Percentiles rank a stretch among this genome's conserved stretches.
These are phyloP conservation scores for Tulasnella sp. DNA, from an alignment of 768 basidiomycete species.

Conservation along the genomic window DNA sequence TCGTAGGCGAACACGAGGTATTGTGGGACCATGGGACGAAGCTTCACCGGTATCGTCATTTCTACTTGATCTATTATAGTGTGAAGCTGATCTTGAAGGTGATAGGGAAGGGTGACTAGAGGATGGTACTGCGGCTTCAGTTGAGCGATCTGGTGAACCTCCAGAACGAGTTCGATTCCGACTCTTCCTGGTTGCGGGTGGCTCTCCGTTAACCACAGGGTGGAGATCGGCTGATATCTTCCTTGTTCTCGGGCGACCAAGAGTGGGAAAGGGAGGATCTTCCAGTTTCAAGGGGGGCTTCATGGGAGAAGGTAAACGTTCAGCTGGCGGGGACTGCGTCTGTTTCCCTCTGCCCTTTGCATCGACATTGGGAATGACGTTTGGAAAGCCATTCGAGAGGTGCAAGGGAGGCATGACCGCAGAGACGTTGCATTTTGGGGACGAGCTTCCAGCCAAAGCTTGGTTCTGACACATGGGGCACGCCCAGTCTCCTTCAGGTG, in stretches of 20 bases:
- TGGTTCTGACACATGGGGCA: conserved; percentile 50
- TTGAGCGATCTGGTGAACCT: conserved; percentile 2
- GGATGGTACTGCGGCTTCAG: not conserved
- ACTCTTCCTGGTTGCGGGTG: no score
- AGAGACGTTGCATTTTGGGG: conserved; percentile 16
- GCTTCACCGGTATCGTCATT: not conserved
- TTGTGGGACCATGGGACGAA: not conserved
- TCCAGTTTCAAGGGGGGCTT: no score
- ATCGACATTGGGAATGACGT: not conserved
- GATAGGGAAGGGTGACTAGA: not conserved
- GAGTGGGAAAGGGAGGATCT: not conserved
- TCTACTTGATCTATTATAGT: conserved; percentile 4
- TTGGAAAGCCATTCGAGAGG: not conserved
- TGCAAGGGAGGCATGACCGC: conserved; percentile 31
- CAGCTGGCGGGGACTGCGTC: not conserved
- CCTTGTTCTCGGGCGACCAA: not conserved
- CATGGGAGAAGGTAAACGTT: not conserved
- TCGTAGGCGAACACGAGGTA: not conserved
- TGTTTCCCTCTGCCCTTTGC: conserved; percentile 1
- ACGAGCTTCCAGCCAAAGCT: conserved; percentile 11
- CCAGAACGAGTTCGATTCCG: no score
- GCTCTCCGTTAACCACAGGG: not conserved
- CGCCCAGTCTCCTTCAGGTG: conserved; percentile 67
- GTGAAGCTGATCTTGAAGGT: not conserved
- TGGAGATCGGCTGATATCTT: not conserved